Evolutionary conservation across 2,329 filamentous ascomycete species (phyloP), one percentile per base, ranked within the genome.

Genomic region (Fusarium irregulare): DNA sequence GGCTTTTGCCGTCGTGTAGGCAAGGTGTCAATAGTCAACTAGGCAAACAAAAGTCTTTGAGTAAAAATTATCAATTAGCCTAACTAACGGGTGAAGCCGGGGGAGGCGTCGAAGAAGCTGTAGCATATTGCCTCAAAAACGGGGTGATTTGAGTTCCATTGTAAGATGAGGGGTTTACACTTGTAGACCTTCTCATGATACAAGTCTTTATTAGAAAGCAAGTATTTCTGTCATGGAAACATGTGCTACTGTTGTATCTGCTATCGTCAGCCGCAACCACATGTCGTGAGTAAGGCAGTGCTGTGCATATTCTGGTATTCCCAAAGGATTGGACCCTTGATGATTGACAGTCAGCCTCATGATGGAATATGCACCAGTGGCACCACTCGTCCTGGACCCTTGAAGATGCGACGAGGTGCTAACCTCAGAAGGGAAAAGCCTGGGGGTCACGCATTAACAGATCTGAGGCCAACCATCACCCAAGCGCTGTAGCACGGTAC

Each of bases 381-480:
- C 68, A 73, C 66, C 73, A 75, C 62, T 72, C 54, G 37, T 32
- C 47, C 53, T 63, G 47, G 56, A 68, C 64, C 64, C 71, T 65
- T 61, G 62, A 66, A 60, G 48, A 49, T 57, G 59, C 25, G 61
- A 59, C 34, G 48, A 46, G 23, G 53, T 71, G 61, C 73, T 75
- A 76, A 68, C 53, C 68, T 64, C 28, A 47, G 74, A 28, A 54
- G 23, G 59, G 73, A 61, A 61, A 76, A 68, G 72, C 64, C 59
- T 46, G 56, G 57, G 72, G 68, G 70, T 62, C 60, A 71, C 51
- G 37, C 67, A 66, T 67, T 45, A 61, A 49, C 50, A 73, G 72
- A 75, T 75, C 72, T 76, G 61, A 71, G 66, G 64, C 64, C 60
- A 57, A 65, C 66, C 60, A 76, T 71, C 63, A 73, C 60, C 63